These are phyloP conservation scores for Annulohypoxylon stygium DNA, from an alignment of 495 filamentous ascomycete species.

Conservation along the genomic window DNA sequence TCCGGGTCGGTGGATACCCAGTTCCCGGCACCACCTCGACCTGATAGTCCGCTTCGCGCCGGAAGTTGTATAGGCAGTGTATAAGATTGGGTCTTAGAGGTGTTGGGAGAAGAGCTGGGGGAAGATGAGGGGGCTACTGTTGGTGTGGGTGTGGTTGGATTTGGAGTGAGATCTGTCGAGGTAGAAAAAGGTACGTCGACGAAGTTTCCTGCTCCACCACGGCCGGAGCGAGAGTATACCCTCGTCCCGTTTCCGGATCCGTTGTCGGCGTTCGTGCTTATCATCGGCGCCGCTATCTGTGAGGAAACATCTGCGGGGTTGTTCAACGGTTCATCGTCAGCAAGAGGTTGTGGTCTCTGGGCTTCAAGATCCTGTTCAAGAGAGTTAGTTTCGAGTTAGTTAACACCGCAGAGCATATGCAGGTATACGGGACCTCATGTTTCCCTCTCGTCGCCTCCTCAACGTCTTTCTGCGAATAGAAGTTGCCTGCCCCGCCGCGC, in stretches of 20 bases:
- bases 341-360: slow-evolving; percentile 47
- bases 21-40: slow-evolving; percentile 73
- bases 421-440: slow-evolving; percentile 44
- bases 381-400: neutral
- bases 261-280: neutral
- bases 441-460: slow-evolving; percentile 57
- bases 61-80: neutral
- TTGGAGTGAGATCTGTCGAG: slow-evolving; percentile 30
- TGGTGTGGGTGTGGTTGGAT: slow-evolving; percentile 31
- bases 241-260: slow-evolving; percentile 21
- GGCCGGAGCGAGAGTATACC: slow-evolving; percentile 66
- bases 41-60: slow-evolving; percentile 46
- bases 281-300: slow-evolving; percentile 23
- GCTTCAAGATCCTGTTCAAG: slow-evolving; percentile 59
- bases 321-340: slow-evolving; percentile 34
- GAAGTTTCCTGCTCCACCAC: slow-evolving; percentile 74
- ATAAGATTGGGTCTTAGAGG: neutral
- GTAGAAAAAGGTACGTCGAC: slow-evolving; percentile 48
- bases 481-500: slow-evolving; percentile 75
- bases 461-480: slow-evolving; percentile 66
- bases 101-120: slow-evolving; percentile 1
- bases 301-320: slow-evolving; percentile 31
- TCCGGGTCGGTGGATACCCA: slow-evolving; percentile 57
- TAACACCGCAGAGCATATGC: neutral
- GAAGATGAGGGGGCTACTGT: neutral